Base-by-base conservation (phyloP, 2,329 filamentous ascomycete species). In the Apiospora sp. region DNA sequence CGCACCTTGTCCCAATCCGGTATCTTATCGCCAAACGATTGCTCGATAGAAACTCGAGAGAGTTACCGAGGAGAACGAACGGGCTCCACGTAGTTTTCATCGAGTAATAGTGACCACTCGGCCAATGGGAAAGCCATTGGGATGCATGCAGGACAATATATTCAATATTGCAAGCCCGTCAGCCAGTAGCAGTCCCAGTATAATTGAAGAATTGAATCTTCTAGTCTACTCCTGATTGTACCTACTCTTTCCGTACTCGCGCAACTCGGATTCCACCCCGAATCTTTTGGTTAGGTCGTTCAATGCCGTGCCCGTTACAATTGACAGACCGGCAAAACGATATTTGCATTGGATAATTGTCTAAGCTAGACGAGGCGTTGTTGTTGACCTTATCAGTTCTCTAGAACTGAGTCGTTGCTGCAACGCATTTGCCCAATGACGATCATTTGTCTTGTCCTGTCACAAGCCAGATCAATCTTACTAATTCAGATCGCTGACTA, bases 21-120 rank as follows among this genome's bases (percentile, higher is more conserved):
- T 64, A 64, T 64, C 58, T 64, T 64, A 41, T 64, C 58, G 34
- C 58, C 34, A 64, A 64, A 64, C 58, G 30, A 64, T 64, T 64
- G 58, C 58, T 64, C 58, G 58, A 64, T 64, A 41, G 58, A 64
- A 64, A 64, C 58, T 64, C 58, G 34, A 24, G 34, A 41, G 58
- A 64, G 58, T 8, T 8, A n/a, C 58, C 8, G 58, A n/a, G 58
- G 34, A 34, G 34, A 12, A 64, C 10, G 19, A 12, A 64, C 22
- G 58, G 58, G 10, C 58, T 24, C 58, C 34, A 64, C 58, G 58
- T 22, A 37, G 22, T 64, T 64, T 64, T 3, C 58, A 64, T 64
- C 58, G 58, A 64, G 58, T 64, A 64, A 64, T 61, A 4, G 54
- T 61, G 30, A 37, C 7, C 30, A 8, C 19, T 10, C 30, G 30